Percentiles rank a stretch among this genome's conserved stretches.
Evolutionary conservation across 129 eudicot genomes (phyloP).

Genomic region (Chrysanthemum makinoi): DNA sequence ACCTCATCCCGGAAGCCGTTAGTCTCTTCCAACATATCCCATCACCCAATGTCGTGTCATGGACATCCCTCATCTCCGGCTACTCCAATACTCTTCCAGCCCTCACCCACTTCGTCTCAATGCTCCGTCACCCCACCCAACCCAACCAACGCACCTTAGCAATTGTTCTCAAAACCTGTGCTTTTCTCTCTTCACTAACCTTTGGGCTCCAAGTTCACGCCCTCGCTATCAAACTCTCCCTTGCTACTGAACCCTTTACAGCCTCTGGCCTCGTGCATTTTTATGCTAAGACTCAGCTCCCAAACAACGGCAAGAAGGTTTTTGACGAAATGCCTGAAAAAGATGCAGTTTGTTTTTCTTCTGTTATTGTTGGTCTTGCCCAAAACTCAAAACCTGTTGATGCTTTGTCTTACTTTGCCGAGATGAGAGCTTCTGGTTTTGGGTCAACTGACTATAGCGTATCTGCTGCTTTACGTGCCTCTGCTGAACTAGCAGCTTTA

Average conservation of each 20-base stretch:
- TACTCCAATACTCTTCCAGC: conserved; percentile 46
- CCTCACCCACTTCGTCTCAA: conserved; percentile 54
- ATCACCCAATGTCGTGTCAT: conserved; percentile 71
- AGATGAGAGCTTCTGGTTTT: conserved; percentile 54
- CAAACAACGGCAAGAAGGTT: conserved; percentile 49
- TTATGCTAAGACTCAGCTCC: conserved; percentile 42
- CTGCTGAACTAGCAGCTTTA: conserved; percentile 53
- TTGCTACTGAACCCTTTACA: conserved; percentile 41
- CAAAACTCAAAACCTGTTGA: conserved; percentile 57
- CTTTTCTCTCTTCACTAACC: conserved; percentile 31
- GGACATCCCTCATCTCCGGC: conserved; percentile 80
- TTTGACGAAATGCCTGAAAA: conserved; percentile 60
- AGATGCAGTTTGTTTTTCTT: conserved; percentile 69
- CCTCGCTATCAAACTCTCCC: conserved; percentile 44
- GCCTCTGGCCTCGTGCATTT: conserved; percentile 60
- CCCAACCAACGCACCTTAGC: conserved; percentile 79
- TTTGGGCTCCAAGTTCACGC: conserved; percentile 62
- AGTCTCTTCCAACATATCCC: conserved; percentile 59
- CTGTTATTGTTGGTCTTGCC: conserved; percentile 66
- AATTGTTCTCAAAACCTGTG: conserved; percentile 56
- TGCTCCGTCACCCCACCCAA: conserved; percentile 73
- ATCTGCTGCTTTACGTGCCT: conserved; percentile 64
- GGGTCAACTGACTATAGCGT: conserved; percentile 57
- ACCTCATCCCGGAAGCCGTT: conserved; percentile 38
- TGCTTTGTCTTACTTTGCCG: conserved; percentile 51